phyloP scores from a whole-genome alignment of 768 basidiomycete genomes.

The Suillus discolor region DNA sequence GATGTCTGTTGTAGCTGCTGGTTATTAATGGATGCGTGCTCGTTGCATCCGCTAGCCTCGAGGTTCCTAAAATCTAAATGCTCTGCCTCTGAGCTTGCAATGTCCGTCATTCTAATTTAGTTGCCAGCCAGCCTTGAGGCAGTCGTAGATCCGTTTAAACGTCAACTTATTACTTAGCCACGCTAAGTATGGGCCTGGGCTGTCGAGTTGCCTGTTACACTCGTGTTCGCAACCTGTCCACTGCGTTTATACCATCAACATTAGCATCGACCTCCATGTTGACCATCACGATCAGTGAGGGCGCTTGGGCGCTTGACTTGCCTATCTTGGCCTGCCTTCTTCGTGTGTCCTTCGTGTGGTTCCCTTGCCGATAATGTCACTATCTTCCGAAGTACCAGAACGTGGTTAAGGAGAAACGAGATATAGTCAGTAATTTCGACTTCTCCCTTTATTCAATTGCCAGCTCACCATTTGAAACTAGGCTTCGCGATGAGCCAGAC shows the following conservation, averaged over 20 bases:
- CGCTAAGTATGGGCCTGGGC: neutral
- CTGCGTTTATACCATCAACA: neutral
- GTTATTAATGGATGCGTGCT: neutral
- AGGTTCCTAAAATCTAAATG: neutral
- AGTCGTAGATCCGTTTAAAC: neutral
- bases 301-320: slow-evolving; percentile 1
- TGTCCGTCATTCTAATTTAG: slow-evolving; percentile 1
- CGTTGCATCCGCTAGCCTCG: slow-evolving; percentile 3
- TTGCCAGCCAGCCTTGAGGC: neutral
- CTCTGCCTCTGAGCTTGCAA: neutral
- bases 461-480: slow-evolving; percentile 4
- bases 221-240: neutral
- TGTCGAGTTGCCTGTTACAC: neutral
- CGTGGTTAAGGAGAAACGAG: neutral
- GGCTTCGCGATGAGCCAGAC: neutral
- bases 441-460: neutral
- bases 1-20: neutral
- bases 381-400: neutral
- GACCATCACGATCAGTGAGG: neutral
- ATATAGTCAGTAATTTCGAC: neutral
- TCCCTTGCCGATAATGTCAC: slow-evolving; percentile 3
- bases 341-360: neutral
- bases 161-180: neutral
- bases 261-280: neutral
- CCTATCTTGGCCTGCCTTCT: slow-evolving; percentile 5